Base-by-base conservation (phyloP, 2,329 filamentous ascomycete genomes). In the Xylaria sp. region DNA sequence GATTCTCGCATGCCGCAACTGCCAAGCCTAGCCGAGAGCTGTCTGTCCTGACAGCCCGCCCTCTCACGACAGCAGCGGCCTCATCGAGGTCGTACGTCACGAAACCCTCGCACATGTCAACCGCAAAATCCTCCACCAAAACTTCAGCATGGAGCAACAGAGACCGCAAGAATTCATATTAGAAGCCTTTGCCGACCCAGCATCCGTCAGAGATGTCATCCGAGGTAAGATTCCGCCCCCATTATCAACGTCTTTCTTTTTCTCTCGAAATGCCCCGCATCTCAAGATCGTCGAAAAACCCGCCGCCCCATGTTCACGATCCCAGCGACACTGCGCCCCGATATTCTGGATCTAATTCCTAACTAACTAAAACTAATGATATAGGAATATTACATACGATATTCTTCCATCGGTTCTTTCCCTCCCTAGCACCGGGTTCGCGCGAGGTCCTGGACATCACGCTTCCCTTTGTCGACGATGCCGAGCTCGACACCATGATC, bases 391-490 rank as follows among this genome's bases (percentile, higher is more conserved):
- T 98, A 59, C 94, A 98, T 81, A 97, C 94, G 60, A 98, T 98
- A 80, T 99, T 98, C 89, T 98, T 98, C 87, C 94, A 98, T 84
- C 92, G 96, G 78, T 97, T 95, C 88, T 98, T 98, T 85, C 94
- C 94, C 66, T 91, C 93, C 67, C 88, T 98, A 75, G 85, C 89
- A 51, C 95, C 96, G 6, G 88, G 89, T 72, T 94, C 93, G 72
- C 91, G 94, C 82, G 94, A 98, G 78, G 90, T 98, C 72, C 90
- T 98, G 73, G 94, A 97, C 81, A 88, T 97, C 70, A 94, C 94
- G 41, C 89, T 98, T 33, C 94, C 96, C 61, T 92, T 93, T 77
- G 92, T 98, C 78, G 90, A 94, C 79, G 94, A 98, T 78, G 91
- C 92, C 73, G 94, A 97, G 81, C 90, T 98, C 72, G 94, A 97